These are phyloP conservation scores for Suillus placidus DNA, from an alignment of 768 basidiomycete species.

Conservation along the genomic window DNA sequence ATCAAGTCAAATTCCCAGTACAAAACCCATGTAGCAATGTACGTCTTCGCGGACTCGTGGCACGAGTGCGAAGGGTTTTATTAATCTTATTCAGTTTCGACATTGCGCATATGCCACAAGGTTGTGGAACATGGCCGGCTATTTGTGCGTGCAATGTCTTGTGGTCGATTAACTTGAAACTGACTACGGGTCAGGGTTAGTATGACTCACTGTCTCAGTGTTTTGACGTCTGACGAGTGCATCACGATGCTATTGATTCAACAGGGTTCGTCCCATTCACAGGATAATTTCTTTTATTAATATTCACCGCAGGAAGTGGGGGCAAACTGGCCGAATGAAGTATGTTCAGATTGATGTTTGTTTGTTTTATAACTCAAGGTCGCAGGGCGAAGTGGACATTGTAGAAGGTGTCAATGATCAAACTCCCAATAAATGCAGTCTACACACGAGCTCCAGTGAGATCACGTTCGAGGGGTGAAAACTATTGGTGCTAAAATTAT, in stretches of 20 bases:
- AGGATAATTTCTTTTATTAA: neutral
- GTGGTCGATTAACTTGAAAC: neutral
- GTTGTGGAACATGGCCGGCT: conserved; percentile 44
- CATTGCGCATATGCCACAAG: conserved; percentile 40
- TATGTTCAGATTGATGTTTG: conserved; percentile 1
- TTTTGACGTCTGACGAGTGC: conserved; percentile 10
- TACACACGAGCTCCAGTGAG: conserved; percentile 29
- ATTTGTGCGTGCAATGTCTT: conserved; percentile 29
- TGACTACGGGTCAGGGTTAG: conserved; percentile 27
- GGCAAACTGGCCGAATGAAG: conserved; percentile 20
- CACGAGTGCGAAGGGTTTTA: neutral
- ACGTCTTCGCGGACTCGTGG: conserved; percentile 8
- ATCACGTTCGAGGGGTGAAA: neutral
- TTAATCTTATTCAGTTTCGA: conserved; percentile 31
- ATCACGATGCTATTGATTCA: neutral
- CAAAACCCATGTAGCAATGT: conserved; percentile 38
- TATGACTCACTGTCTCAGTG: neutral
- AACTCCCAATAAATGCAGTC: conserved; percentile 32
- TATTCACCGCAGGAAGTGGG: conserved; percentile 28
- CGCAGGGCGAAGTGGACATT: conserved; percentile 36
- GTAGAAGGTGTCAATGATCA: conserved; percentile 36
- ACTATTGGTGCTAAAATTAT: neutral
- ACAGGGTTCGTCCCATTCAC: conserved; percentile 26
- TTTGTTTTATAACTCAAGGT: neutral
- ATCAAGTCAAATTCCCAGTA: conserved; percentile 34